phyloP scores from a whole-genome alignment of 2,329 filamentous ascomycete species.

The Dothistroma septosporum region DNA sequence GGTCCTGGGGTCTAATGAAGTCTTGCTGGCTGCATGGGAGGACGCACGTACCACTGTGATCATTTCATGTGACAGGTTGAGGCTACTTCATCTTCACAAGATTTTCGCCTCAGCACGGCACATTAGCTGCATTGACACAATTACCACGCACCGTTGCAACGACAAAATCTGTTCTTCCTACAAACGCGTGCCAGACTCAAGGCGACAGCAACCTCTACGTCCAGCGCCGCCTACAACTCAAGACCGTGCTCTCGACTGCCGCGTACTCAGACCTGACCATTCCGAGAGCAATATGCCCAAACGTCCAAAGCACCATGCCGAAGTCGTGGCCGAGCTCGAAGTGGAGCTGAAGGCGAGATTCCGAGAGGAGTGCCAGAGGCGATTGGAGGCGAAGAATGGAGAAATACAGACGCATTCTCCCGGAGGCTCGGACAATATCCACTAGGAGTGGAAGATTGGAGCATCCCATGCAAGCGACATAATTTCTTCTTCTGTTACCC shows the following conservation, averaged over 20 bases:
- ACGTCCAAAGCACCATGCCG: not conserved
- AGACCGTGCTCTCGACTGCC: not conserved
- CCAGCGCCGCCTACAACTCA: not conserved
- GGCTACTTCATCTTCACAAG: not conserved
- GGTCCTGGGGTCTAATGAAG: not conserved
- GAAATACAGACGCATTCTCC: not conserved
- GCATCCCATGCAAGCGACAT: too few species aligned
- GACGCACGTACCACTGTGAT: not conserved
- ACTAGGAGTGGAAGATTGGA: too few species aligned
- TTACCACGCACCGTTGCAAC: not conserved
- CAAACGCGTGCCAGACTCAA: not conserved
- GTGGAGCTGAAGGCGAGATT: not conserved
- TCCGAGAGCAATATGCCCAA: not conserved
- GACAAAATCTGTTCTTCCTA: not conserved
- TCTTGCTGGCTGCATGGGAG: not conserved
- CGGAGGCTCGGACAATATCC: not conserved
- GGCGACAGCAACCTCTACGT: not conserved
- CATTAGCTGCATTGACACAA: not conserved
- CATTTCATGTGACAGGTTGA: not conserved
- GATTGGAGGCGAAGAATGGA: not conserved
- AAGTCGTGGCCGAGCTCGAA: not conserved
- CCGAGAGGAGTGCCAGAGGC: not conserved
- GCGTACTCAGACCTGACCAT: not conserved
- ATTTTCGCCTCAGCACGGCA: not conserved
- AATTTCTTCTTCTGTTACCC: too few species aligned